Percentiles rank a stretch among this genome's conserved stretches.
phyloP scores from a whole-genome alignment of 1,284 basidiomycete species.

The Afroboletus lepidellus region DNA sequence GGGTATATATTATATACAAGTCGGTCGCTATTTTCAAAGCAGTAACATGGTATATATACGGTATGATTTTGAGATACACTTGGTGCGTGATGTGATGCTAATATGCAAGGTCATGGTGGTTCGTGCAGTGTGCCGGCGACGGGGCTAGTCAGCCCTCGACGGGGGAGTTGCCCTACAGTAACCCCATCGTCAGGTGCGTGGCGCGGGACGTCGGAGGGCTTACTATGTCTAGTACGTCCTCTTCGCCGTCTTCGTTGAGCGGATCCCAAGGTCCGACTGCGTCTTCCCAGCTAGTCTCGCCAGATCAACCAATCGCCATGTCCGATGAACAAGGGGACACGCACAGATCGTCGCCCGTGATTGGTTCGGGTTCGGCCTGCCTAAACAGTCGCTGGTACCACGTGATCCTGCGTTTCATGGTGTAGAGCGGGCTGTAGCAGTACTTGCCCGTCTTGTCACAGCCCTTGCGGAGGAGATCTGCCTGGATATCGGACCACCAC shows the following conservation, averaged over 20 bases:
- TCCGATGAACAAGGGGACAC: neutral
- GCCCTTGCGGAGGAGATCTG: conserved; percentile 20
- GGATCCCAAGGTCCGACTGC: conserved; percentile 20
- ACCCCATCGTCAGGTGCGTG: too few species aligned
- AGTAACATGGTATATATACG: too few species aligned
- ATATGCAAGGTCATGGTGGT: too few species aligned
- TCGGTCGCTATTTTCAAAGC: too few species aligned
- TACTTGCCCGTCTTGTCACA: conserved; percentile 14
- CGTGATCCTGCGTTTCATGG: conserved; percentile 16
- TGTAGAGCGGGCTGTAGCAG: conserved; percentile 26
- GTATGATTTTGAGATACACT: too few species aligned
- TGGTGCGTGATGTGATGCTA: too few species aligned
- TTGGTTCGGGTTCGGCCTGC: neutral
- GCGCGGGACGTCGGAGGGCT: neutral
- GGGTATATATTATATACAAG: too few species aligned
- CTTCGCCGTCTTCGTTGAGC: conserved; percentile 27
- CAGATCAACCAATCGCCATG: too few species aligned
- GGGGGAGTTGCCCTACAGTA: too few species aligned
- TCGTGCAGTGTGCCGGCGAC: too few species aligned
- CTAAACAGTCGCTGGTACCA: conserved; percentile 11
- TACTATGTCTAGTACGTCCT: conserved; percentile 18
- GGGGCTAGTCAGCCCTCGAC: too few species aligned
- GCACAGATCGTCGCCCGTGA: conserved; percentile 6
- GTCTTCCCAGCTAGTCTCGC: conserved; percentile 29
- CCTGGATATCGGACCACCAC: conserved; percentile 21